These are phyloP conservation scores for Colletotrichum sp. DNA, from an alignment of 2,329 filamentous ascomycete genomes.

Conservation along the genomic window DNA sequence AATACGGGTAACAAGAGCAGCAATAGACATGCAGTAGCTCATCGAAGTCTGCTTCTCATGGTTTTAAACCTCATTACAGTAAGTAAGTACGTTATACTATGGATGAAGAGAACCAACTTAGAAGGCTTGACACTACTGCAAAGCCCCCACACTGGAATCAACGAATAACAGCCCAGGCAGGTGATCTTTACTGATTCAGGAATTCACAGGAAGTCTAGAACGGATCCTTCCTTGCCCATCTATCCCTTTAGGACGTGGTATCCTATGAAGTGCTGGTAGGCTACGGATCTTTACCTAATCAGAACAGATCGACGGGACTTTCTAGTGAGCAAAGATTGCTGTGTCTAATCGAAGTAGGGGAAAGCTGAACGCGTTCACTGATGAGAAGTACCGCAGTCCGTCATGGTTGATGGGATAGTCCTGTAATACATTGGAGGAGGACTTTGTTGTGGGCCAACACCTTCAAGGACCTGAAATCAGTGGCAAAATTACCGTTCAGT, in stretches of 20 bases:
- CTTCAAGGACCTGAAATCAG: neutral
- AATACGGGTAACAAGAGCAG: neutral
- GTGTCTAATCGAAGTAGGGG: neutral
- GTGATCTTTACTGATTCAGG: neutral
- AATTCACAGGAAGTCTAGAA: neutral
- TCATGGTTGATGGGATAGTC: neutral
- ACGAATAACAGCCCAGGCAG: neutral
- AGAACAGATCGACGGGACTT: neutral
- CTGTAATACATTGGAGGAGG: neutral
- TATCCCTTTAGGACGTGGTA: neutral
- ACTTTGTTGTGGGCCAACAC: neutral
- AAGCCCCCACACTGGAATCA: neutral
- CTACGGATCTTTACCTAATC: neutral
- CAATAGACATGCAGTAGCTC: neutral
- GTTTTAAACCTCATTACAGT: accelerated
- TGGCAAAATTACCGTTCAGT: neutral
- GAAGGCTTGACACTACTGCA: neutral
- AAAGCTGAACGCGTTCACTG: accelerated
- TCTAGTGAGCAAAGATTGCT: accelerated
- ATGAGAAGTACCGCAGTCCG: neutral
- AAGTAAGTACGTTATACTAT: neutral
- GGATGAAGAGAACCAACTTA: neutral
- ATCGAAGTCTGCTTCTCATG: accelerated
- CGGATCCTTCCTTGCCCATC: neutral
- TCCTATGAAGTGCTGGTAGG: neutral